Percentiles rank a stretch among this genome's conserved stretches.
Conservation (phyloP, 2,329 filamentous ascomycete genomes). For the Curvularia lunata region DNA sequence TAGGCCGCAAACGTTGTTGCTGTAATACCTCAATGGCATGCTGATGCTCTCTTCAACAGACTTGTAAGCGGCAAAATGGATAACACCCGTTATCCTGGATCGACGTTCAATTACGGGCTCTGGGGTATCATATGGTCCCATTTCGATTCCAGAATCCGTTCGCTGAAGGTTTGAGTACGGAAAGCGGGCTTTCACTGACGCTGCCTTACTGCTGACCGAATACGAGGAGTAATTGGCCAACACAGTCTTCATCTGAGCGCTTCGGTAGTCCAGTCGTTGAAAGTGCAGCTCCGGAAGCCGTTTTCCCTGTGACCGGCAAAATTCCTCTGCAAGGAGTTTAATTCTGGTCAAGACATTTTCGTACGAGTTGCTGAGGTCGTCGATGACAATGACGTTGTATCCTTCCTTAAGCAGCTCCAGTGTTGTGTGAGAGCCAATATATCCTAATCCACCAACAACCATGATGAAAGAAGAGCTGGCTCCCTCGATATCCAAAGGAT, state of each 20-base stretch:
- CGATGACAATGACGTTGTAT: slow-evolving; percentile 59
- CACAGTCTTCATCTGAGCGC: slow-evolving; percentile 51
- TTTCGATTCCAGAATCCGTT: slow-evolving; percentile 44
- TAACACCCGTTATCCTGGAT: slow-evolving; percentile 67
- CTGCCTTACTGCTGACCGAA: slow-evolving; percentile 28
- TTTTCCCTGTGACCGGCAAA: slow-evolving; percentile 49
- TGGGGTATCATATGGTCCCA: slow-evolving; percentile 33
- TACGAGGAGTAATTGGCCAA: slow-evolving; percentile 52
- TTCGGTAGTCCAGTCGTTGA: slow-evolving; percentile 58
- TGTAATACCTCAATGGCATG: slow-evolving; percentile 68
- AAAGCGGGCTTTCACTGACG: slow-evolving; percentile 24
- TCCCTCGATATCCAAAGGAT: slow-evolving; percentile 50
- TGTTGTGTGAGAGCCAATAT: slow-evolving; percentile 63
- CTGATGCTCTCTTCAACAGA: slow-evolving; percentile 69
- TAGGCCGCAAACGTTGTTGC: slow-evolving; percentile 70
- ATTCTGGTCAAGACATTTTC: slow-evolving; percentile 49
- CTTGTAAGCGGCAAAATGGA: slow-evolving; percentile 73
- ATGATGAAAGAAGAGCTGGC: slow-evolving; percentile 53
- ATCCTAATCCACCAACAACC: slow-evolving; percentile 62
- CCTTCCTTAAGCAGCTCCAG: slow-evolving; percentile 62
- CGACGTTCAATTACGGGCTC: slow-evolving; percentile 34
- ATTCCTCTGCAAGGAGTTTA: slow-evolving; percentile 43
- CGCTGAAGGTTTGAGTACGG: slow-evolving; percentile 38
- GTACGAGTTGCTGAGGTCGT: slow-evolving; percentile 56
- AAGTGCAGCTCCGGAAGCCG: slow-evolving; percentile 55